phyloP scores from a whole-genome alignment of 768 basidiomycete species.

The Panellus pusillus region DNA sequence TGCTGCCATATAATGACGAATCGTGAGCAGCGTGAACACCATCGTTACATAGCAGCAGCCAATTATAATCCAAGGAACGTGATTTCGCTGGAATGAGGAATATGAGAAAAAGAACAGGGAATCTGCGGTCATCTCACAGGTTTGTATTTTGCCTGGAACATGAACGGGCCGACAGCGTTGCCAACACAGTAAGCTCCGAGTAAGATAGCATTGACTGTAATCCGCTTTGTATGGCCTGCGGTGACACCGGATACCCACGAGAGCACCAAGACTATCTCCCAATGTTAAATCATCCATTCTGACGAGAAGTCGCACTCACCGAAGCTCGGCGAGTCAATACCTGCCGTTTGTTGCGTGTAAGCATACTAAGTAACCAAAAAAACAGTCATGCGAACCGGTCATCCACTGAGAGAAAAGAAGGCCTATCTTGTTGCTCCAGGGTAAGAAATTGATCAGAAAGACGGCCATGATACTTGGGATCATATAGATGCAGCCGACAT shows the following conservation, averaged over 20 bases:
- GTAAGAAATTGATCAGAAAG: slow-evolving; percentile 47
- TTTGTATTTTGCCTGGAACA: slow-evolving; percentile 54
- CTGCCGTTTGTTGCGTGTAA: too few relatives aligned
- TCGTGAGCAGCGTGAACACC: slow-evolving; percentile 42
- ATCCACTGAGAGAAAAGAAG: not conserved
- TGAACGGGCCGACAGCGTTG: slow-evolving; percentile 68
- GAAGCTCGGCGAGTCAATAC: not conserved
- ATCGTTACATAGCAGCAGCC: slow-evolving; percentile 59
- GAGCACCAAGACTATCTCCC: slow-evolving; percentile 46
- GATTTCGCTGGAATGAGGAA: slow-evolving; percentile 41
- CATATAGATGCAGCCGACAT: slow-evolving; percentile 48
- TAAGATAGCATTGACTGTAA: slow-evolving; percentile 73
- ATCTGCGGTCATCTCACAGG: not conserved
- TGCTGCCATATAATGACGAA: slow-evolving; percentile 51
- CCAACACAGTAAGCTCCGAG: slow-evolving; percentile 65
- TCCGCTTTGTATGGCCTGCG: slow-evolving; percentile 70
- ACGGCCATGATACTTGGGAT: slow-evolving; percentile 52
- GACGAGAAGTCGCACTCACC: not conserved
- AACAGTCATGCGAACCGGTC: too few relatives aligned
- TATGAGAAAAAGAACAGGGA: not conserved
- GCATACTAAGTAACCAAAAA: too few relatives aligned
- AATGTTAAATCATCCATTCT: too few relatives aligned
- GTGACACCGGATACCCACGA: slow-evolving; percentile 69
- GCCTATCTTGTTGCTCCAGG: slow-evolving; percentile 50
- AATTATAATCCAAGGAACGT: slow-evolving; percentile 75